Evolutionary conservation across 2,329 filamentous ascomycete genomes (phyloP), one percentile per base, ranked within the genome.

Genomic region (Xylariaceae sp.): DNA sequence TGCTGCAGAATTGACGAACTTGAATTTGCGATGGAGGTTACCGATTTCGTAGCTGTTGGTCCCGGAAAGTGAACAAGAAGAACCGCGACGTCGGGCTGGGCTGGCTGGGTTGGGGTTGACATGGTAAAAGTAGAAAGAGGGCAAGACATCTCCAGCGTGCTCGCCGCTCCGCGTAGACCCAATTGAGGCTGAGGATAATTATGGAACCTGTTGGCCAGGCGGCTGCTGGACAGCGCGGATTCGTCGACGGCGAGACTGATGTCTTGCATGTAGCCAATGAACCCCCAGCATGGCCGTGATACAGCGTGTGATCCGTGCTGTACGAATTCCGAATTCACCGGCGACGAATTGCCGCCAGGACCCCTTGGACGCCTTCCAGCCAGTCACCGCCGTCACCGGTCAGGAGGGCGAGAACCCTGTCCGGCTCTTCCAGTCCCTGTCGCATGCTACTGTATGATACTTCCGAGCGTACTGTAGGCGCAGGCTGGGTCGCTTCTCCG

Each of bases 211-310:
- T 19, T 27, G 35, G 38, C 36, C 27, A 37, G 50, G 50, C 50
- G 50, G 49, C 37, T 53, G 46, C 34, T 52, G 32, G 37, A 24
- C 43, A 38, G 36, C 45, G 43, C 43, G 49, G 51, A 54, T 54
- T 53, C 50, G 51, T 51, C 46, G 36, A 46, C n/a, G 37, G 30
- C 27, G 18, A 30, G 34, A 32, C 36, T 28, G 44, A 36, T 26
- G 47, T 43, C 29, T 40, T 33, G 44, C 35, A 41, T 42, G 25
- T 16, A 25, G 35, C 50, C 51, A 53, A 52, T 52, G 31, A 30
- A 33, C 39, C 31, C 12, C 17, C 13, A 18, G 12, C 12, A 31
- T 39, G 27, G 23, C 35, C 34, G 50, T 51, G 50, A 48, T 37
- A 44, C 38, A 21, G 21, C 25, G 31, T 31, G 29, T 31, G 18